These are phyloP conservation scores for Antitrichia curtipendula DNA, from an alignment of 225 moss, liverwort and hornwort genomes.

Conservation along the genomic window DNA sequence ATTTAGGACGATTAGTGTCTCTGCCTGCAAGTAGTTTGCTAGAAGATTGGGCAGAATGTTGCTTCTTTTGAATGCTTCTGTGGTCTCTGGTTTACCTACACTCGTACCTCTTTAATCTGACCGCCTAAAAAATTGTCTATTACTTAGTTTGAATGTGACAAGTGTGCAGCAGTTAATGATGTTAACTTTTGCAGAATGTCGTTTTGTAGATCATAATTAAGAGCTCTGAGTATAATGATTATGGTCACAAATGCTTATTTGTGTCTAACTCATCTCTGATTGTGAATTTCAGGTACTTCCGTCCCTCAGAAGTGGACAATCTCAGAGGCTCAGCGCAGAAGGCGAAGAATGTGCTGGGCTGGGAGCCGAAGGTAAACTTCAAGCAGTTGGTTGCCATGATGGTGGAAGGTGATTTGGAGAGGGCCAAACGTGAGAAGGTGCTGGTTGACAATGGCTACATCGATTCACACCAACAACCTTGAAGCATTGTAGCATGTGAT, in stretches of 20 bases:
- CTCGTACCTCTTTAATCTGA: not conserved
- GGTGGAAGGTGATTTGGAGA: constrained; percentile 57
- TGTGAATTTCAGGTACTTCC: constrained; percentile 42
- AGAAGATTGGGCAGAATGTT: not conserved
- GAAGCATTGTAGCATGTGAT: not conserved
- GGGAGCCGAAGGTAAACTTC: constrained; percentile 52
- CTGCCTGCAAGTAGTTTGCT: not conserved
- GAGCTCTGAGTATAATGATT: not conserved
- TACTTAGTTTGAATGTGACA: not conserved
- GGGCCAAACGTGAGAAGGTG: constrained; percentile 65
- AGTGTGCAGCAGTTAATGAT: not conserved
- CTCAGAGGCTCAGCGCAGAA: constrained; percentile 48
- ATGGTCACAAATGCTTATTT: not conserved
- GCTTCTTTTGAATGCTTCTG: not conserved
- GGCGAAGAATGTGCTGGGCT: constrained; percentile 25
- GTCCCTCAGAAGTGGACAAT: constrained; percentile 67
- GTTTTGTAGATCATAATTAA: not conserved
- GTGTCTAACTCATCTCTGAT: not conserved
- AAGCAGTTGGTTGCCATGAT: constrained; percentile 75
- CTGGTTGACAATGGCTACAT: constrained; percentile 67
- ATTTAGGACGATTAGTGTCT: too few species aligned
- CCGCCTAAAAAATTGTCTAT: not conserved
- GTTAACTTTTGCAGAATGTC: not conserved
- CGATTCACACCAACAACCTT: constrained; percentile 67
- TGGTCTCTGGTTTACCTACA: not conserved